Percentiles rank a stretch among this genome's conserved stretches.
Conservation (phyloP, 2,329 filamentous ascomycete species). For the Alternaria panax region DNA sequence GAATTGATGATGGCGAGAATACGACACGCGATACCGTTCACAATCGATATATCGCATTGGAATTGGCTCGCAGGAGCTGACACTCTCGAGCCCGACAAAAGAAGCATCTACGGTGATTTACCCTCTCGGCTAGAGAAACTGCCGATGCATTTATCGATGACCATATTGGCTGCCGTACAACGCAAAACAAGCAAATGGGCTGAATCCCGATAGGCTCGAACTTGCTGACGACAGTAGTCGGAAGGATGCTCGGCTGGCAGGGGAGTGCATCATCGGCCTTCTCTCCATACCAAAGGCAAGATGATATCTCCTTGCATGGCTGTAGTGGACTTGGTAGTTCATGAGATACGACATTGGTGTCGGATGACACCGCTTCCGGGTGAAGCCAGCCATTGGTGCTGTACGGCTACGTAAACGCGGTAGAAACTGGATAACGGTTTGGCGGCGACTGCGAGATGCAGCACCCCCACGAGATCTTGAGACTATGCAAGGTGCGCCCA, state of each 20-base stretch:
- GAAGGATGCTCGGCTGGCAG: neutral
- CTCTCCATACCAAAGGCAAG: constrained; percentile 9
- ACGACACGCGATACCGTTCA: neutral
- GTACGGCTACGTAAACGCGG: neutral
- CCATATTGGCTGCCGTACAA: constrained; percentile 20
- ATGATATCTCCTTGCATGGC: constrained; percentile 18
- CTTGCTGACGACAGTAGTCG: constrained; percentile 9
- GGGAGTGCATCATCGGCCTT: constrained; percentile 23
- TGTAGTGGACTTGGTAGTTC: neutral
- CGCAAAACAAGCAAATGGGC: constrained; percentile 4
- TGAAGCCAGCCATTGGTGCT: neutral
- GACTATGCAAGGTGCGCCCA: neutral
- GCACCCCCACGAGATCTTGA: constrained; percentile 3
- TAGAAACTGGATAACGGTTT: neutral
- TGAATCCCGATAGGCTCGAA: constrained; percentile 12
- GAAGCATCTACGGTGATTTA: neutral
- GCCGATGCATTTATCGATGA: constrained; percentile 7
- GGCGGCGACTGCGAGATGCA: constrained; percentile 5
- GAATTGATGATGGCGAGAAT: neutral
- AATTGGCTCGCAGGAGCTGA: neutral
- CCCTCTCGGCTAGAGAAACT: constrained; percentile 10
- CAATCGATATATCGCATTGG: neutral
- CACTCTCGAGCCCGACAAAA: neutral
- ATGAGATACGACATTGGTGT: constrained; percentile 1
- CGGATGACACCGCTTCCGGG: constrained; percentile 3